phyloP scores from a whole-genome alignment of 495 filamentous ascomycete species.

The Bathelium albidoporum region DNA sequence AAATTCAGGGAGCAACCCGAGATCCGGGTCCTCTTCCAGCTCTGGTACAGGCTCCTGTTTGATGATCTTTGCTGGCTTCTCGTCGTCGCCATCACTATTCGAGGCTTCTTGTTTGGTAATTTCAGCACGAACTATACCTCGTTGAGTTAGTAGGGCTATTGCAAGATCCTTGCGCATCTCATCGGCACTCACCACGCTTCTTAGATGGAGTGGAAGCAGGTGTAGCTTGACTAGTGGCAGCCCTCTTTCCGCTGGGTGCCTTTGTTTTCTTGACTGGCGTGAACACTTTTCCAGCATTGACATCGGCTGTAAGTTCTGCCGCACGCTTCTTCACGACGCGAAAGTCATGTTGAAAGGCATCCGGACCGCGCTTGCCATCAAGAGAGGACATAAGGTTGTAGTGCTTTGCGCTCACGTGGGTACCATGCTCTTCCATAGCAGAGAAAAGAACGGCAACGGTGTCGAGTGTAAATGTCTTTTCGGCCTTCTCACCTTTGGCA shows the following conservation, averaged over 20 bases:
- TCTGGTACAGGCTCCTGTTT: too few species aligned
- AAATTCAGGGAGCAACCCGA: too few species aligned
- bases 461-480: conserved; percentile 9
- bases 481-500: background rate
- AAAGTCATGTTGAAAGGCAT: conserved; percentile 6
- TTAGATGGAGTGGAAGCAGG: background rate
- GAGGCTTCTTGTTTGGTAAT: background rate
- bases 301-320: background rate
- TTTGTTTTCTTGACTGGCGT: background rate
- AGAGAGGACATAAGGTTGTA: conserved; percentile 7
- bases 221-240: background rate
- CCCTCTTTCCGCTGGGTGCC: background rate
- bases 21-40: too few species aligned
- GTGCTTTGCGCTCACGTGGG: background rate
- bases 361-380: background rate
- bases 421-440: background rate
- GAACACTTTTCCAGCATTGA: background rate
- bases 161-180: background rate
- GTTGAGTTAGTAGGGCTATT: background rate
- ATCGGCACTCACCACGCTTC: background rate
- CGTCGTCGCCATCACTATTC: background rate
- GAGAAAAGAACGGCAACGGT: conserved; percentile 6
- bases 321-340: conserved; percentile 8
- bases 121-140: background rate
- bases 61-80: background rate